These are phyloP conservation scores for Rhodomyrtus psidioides DNA, from an alignment of 441 rosid genomes.

Conservation along the genomic window DNA sequence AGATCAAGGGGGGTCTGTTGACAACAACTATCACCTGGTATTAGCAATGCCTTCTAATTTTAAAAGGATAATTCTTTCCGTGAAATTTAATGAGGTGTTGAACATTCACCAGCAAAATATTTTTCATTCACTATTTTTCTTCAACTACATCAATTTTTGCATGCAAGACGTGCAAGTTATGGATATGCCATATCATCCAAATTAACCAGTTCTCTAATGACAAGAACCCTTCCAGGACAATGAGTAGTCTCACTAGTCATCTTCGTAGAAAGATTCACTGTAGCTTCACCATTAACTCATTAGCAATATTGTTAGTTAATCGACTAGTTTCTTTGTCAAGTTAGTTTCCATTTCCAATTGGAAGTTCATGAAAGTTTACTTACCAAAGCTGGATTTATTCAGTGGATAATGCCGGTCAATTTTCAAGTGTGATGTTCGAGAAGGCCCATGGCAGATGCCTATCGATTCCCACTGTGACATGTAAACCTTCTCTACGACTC, in stretches of 20 bases:
- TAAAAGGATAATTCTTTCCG: not conserved
- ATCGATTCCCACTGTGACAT: not conserved
- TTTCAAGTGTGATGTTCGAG: not conserved
- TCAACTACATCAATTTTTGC: not conserved
- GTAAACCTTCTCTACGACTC: not conserved
- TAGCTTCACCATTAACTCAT: not conserved
- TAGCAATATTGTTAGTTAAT: not conserved
- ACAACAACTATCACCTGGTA: not conserved
- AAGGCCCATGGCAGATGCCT: not conserved
- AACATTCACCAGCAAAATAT: not conserved
- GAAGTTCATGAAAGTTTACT: not conserved
- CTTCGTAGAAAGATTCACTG: not conserved
- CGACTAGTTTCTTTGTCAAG: not conserved
- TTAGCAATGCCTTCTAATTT: not conserved
- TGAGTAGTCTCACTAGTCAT: not conserved
- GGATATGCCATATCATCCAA: not conserved
- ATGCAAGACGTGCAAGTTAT: not conserved
- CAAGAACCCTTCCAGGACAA: not conserved
- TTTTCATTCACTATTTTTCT: not conserved
- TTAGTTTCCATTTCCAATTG: not conserved
- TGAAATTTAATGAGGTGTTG: not conserved
- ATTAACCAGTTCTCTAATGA: not conserved
- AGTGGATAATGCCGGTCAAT: not conserved
- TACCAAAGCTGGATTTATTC: not conserved
- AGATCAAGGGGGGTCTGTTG: not conserved